Percentiles rank a stretch among this genome's conserved stretches.
These are phyloP conservation scores for Schizochytrium sp. DNA, from an alignment of 108 stramenopile species.

Conservation along the genomic window DNA sequence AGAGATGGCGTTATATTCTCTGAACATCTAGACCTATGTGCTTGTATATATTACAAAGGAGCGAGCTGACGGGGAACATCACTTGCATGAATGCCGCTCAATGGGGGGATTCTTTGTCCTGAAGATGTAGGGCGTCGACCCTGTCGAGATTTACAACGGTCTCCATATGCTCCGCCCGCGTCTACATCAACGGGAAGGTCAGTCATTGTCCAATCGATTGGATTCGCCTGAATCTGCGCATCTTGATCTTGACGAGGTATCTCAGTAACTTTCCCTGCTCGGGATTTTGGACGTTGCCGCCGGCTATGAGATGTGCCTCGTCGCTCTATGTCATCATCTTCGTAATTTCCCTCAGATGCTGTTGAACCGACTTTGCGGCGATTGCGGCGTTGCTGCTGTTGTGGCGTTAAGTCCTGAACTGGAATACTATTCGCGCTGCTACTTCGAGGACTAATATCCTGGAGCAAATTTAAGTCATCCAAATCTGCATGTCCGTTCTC, in stretches of 20 bases:
- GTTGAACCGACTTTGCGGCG: too few species aligned
- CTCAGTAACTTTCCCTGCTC: too few species aligned
- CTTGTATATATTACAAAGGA: neutral
- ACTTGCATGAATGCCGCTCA: neutral
- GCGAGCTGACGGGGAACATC: conserved; percentile 33
- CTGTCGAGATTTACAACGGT: conserved; percentile 37
- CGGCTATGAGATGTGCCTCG: too few species aligned
- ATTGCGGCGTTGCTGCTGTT: too few species aligned
- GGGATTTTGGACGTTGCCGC: too few species aligned
- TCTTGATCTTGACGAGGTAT: too few species aligned
- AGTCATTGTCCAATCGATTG: neutral
- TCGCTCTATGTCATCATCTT: too few species aligned
- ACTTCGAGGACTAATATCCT: too few species aligned
- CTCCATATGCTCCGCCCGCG: neutral
- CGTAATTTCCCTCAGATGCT: too few species aligned
- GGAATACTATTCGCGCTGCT: too few species aligned
- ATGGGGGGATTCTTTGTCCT: neutral
- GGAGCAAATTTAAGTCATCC: too few species aligned
- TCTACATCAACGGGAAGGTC: conserved; percentile 37
- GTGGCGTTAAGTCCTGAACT: too few species aligned
- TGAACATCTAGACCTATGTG: neutral
- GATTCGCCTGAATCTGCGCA: neutral
- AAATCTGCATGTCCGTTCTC: neutral
- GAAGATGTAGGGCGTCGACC: neutral
- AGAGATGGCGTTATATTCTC: neutral